Percentiles rank a stretch among this genome's conserved stretches.
Conservation (phyloP, 1,284 basidiomycete species). For the Uromyces viciae-fabae region DNA sequence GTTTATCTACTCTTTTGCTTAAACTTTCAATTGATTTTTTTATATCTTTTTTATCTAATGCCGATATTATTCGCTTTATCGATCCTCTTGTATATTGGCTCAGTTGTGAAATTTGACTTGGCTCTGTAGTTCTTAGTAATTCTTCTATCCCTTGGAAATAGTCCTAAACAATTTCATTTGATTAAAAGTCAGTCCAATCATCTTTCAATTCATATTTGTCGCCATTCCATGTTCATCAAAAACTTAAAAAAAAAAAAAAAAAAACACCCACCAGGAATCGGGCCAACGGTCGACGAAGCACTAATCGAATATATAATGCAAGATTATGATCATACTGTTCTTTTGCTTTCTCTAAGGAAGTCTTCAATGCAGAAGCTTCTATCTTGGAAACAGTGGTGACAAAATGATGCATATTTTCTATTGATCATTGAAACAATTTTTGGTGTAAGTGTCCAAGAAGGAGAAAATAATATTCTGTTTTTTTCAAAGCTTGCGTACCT, state of each 20-base stretch:
- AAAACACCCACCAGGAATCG: slow-evolving; percentile 71
- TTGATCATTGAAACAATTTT: neutral
- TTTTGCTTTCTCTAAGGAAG: slow-evolving; percentile 72
- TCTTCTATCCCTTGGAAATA: slow-evolving; percentile 89
- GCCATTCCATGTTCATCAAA: no score
- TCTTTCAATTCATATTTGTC: no score
- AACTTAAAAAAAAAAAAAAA: neutral
- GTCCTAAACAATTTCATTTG: no score
- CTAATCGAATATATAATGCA: slow-evolving; percentile 75
- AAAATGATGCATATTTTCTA: slow-evolving; percentile 96
- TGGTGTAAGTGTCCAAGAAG: neutral
- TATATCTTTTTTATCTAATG: slow-evolving; percentile 80
- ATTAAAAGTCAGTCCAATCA: no score
- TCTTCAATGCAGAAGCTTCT: slow-evolving; percentile 62
- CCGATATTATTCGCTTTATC: slow-evolving; percentile 79
- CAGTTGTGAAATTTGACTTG: slow-evolving; percentile 74
- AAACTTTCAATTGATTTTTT: slow-evolving; percentile 76
- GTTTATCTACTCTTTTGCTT: slow-evolving; percentile 88
- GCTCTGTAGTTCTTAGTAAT: slow-evolving; percentile 72
- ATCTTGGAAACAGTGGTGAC: slow-evolving; percentile 71
- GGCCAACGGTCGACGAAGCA: slow-evolving; percentile 77
- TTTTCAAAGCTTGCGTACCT: no score
- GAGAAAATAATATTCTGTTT: no score
- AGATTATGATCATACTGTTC: slow-evolving; percentile 83
- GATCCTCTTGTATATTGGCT: slow-evolving; percentile 71